These are phyloP conservation scores for Groenewaldozyma auringiensis DNA, from an alignment of 1,139 yeast genomes.

Conservation along the genomic window DNA sequence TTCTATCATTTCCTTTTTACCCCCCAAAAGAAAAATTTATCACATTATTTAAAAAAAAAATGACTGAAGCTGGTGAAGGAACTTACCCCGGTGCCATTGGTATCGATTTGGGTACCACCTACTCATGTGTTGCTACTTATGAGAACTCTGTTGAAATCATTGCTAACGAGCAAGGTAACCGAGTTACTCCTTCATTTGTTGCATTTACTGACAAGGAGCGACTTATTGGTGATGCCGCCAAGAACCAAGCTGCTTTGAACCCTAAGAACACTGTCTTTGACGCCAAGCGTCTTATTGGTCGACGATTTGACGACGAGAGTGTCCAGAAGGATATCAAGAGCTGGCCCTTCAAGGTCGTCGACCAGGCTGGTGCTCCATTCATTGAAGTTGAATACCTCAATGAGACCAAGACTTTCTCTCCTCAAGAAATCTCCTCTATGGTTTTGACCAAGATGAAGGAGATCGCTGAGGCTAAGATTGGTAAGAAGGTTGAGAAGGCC, in stretches of 20 bases:
- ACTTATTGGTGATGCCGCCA: slow-evolving; percentile 98
- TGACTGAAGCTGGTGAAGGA: slow-evolving; percentile 55
- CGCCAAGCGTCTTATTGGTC: slow-evolving; percentile 97
- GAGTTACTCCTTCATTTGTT: slow-evolving; percentile 97
- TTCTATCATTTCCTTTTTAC: slow-evolving; percentile 7
- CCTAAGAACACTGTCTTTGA: slow-evolving; percentile 95
- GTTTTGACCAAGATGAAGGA: slow-evolving; percentile 94
- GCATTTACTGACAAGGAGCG: slow-evolving; percentile 97
- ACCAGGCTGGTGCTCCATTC: slow-evolving; percentile 79
- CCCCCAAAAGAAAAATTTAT: slow-evolving; percentile 7
- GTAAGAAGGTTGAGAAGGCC: slow-evolving; percentile 79
- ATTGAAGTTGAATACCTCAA: slow-evolving; percentile 91
- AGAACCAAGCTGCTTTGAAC: slow-evolving; percentile 98
- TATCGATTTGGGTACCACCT: slow-evolving; percentile 85
- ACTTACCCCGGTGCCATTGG: slow-evolving; percentile 99
- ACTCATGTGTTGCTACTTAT: slow-evolving; percentile 85
- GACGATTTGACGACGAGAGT: slow-evolving; percentile 82
- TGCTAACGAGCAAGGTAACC: slow-evolving; percentile 99
- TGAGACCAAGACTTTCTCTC: slow-evolving; percentile 90
- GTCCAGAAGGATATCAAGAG: slow-evolving; percentile 95
- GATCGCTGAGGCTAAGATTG: slow-evolving; percentile 88
- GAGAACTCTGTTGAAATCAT: slow-evolving; percentile 79
- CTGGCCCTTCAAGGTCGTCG: slow-evolving; percentile 94
- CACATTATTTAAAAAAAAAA: slow-evolving; percentile 9
- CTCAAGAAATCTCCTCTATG: slow-evolving; percentile 94